Conservation (phyloP, 2,329 filamentous ascomycete species). For the Ilyonectria robusta region DNA sequence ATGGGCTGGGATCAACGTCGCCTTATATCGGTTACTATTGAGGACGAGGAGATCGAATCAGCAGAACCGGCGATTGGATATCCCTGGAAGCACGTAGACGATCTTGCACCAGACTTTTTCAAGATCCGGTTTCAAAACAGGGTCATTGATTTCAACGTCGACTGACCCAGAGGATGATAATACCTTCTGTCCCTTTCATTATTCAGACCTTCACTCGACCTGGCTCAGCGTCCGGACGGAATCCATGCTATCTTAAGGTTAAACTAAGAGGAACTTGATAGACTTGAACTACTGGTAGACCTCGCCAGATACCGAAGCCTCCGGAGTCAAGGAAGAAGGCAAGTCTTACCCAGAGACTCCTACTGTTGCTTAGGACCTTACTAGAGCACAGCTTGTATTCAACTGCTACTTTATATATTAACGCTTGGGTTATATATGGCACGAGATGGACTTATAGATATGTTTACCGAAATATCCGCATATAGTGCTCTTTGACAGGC, state of each 20-base stretch:
- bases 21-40: conserved; percentile 45
- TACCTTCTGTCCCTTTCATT: conserved; percentile 42
- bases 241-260: conserved; percentile 36
- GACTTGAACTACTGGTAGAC: conserved; percentile 46
- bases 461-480: conserved; percentile 54
- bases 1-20: conserved; percentile 47
- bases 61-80: conserved; percentile 40
- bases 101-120: conserved; percentile 28
- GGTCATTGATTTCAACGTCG: conserved; percentile 40
- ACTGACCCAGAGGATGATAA: conserved; percentile 47
- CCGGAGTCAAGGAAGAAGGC: no score
- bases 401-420: conserved; percentile 52
- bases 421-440: conserved; percentile 44
- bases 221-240: conserved; percentile 32
- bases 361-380: no score
- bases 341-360: no score
- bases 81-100: conserved; percentile 36
- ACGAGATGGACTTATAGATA: conserved; percentile 53
- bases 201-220: conserved; percentile 40
- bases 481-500: conserved; percentile 52
- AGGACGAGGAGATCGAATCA: conserved; percentile 40
- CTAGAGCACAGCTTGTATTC: conserved; percentile 44
- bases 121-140: no score
- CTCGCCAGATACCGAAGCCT: conserved; percentile 33
- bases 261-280: conserved; percentile 47